Conservation (phyloP, 2,329 filamentous ascomycete species). For the Phyllosticta citrichinensis region DNA sequence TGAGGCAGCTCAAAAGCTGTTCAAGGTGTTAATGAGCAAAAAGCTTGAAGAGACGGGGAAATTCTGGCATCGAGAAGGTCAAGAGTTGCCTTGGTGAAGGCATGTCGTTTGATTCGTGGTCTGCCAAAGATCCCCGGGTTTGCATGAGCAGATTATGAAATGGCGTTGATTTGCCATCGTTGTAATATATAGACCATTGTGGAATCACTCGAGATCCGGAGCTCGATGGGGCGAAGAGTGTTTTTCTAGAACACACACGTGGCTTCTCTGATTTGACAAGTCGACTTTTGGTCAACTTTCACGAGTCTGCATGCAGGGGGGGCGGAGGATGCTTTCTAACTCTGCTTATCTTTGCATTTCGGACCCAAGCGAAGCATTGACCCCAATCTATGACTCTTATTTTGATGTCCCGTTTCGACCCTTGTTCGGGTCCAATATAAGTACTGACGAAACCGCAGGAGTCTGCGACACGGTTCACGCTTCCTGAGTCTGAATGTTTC, state of each 20-base stretch:
- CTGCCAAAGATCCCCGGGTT: not conserved
- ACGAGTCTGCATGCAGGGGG: too few species aligned
- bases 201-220: too few species aligned
- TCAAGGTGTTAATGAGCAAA: constrained; percentile 31
- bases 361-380: not conserved
- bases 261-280: too few species aligned
- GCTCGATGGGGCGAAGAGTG: too few species aligned
- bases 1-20: constrained; percentile 36
- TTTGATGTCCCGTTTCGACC: not conserved
- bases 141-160: not conserved
- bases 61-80: constrained; percentile 36
- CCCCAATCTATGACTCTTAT: not conserved
- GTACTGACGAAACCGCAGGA: not conserved
- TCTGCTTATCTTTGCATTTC: not conserved
- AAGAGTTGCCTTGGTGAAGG: constrained; percentile 33
- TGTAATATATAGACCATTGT: too few species aligned
- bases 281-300: too few species aligned
- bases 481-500: not conserved
- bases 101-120: not conserved
- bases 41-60: constrained; percentile 31
- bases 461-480: not conserved
- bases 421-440: not conserved
- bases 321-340: not conserved
- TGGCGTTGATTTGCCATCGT: too few species aligned
- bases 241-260: too few species aligned